Evolutionary conservation across 371 early-diverging fungal genomes (phyloP).

Genomic region (Actinomortierella ambigua): DNA sequence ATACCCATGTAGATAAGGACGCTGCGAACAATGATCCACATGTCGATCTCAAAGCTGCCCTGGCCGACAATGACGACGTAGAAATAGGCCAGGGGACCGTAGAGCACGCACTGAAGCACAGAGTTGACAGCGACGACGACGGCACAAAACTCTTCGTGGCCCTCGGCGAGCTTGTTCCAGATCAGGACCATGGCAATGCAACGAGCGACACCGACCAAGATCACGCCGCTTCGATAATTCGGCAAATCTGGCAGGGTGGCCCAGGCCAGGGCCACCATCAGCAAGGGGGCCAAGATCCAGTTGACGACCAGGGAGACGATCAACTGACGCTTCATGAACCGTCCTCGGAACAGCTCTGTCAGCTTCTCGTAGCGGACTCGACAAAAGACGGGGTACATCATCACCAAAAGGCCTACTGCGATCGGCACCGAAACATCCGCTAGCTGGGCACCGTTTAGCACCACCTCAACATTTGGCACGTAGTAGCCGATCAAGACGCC

Average conservation of each 20-base stretch:
- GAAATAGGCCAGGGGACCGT: constrained; percentile 66
- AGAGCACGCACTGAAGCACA: constrained; percentile 71
- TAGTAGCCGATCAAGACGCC: constrained; percentile 74
- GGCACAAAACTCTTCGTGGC: constrained; percentile 71
- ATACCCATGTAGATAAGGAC: constrained; percentile 76
- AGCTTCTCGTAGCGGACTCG: constrained; percentile 67
- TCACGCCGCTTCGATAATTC: constrained; percentile 70
- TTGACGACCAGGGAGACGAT: constrained; percentile 64
- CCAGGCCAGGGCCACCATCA: constrained; percentile 80
- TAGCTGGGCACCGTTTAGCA: constrained; percentile 59
- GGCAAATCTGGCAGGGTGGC: constrained; percentile 73
- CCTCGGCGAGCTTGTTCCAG: constrained; percentile 74
- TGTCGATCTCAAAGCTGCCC: constrained; percentile 50
- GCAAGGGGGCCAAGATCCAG: constrained; percentile 72
- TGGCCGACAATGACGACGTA: constrained; percentile 57
- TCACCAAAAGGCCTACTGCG: constrained; percentile 64
- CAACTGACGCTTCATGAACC: constrained; percentile 53
- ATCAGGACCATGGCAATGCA: constrained; percentile 88
- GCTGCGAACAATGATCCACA: constrained; percentile 62
- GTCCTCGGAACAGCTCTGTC: constrained; percentile 46
- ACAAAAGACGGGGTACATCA: constrained; percentile 81
- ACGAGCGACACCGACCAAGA: constrained; percentile 66
- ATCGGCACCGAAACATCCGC: constrained; percentile 73
- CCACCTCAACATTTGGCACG: constrained; percentile 59
- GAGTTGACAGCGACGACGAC: constrained; percentile 74